phyloP scores from a whole-genome alignment of 1,284 basidiomycete genomes.

The Ganoderma resinaceum region DNA sequence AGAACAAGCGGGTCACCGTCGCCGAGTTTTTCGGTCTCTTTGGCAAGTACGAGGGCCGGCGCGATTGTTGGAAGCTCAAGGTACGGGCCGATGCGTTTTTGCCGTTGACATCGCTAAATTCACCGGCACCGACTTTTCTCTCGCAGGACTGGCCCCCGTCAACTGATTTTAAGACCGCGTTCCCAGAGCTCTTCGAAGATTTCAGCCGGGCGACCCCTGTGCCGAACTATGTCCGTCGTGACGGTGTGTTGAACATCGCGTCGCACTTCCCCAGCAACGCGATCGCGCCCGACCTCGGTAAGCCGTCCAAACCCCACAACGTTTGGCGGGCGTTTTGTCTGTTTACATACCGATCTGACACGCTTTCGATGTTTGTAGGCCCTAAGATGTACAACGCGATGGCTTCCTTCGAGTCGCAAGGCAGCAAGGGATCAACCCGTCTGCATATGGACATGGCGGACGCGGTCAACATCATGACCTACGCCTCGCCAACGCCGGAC shows the following conservation, averaged over 20 bases:
- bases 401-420: slow-evolving; percentile 64
- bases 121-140: background rate
- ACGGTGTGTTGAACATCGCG: slow-evolving; percentile 89
- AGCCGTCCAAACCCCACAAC: slow-evolving; percentile 31
- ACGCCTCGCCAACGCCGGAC: slow-evolving; percentile 66
- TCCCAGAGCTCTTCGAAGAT: slow-evolving; percentile 90
- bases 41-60: slow-evolving; percentile 66
- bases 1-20: slow-evolving; percentile 68
- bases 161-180: slow-evolving; percentile 82
- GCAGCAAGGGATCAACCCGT: slow-evolving; percentile 84
- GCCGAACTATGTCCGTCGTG: slow-evolving; percentile 87
- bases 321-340: slow-evolving; percentile 15
- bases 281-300: slow-evolving; percentile 87
- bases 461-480: slow-evolving; percentile 92
- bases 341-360: slow-evolving; percentile 8
- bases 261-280: slow-evolving; percentile 88
- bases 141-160: slow-evolving; percentile 90
- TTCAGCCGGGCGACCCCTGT: slow-evolving; percentile 86
- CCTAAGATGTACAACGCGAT: slow-evolving; percentile 86
- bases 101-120: slow-evolving; percentile 18
- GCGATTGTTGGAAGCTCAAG: slow-evolving; percentile 84
- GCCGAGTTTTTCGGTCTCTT: slow-evolving; percentile 84
- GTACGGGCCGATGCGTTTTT: slow-evolving; percentile 43
- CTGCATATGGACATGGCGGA: slow-evolving; percentile 98
- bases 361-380: slow-evolving; percentile 43